Percentiles rank a stretch among this genome's conserved stretches.
Evolutionary conservation across 805 yeast genomes (phyloP).

Genomic region (Starmerella floricola): DNA sequence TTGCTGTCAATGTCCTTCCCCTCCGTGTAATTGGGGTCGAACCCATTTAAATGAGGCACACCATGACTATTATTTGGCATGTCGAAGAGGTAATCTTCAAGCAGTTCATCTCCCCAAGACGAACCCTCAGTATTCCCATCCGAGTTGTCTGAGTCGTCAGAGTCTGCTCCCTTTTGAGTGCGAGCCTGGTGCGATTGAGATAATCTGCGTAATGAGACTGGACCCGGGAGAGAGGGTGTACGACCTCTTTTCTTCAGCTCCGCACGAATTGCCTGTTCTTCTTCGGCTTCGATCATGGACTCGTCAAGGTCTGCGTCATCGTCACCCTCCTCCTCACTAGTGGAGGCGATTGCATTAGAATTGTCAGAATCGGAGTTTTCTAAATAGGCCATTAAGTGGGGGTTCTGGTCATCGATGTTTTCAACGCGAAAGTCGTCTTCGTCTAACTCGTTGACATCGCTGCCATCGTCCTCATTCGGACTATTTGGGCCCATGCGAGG

Average conservation of each 20-base stretch:
- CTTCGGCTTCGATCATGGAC: conserved; percentile 29
- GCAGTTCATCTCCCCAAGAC: conserved; percentile 22
- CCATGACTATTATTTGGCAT: conserved; percentile 7
- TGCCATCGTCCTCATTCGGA: conserved; percentile 26
- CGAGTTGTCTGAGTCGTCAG: conserved; percentile 19
- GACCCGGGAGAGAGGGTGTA: conserved; percentile 9
- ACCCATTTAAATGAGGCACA: conserved; percentile 20
- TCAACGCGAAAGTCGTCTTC: conserved; percentile 9
- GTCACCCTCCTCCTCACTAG: conserved; percentile 26
- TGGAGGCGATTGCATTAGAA: conserved; percentile 14
- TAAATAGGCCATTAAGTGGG: conserved; percentile 5
- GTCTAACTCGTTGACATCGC: neutral
- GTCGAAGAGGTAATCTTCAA: conserved; percentile 20
- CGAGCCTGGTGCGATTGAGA: conserved; percentile 13
- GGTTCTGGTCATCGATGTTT: conserved; percentile 10
- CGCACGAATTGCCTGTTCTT: conserved; percentile 31
- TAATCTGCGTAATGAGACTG: conserved; percentile 13
- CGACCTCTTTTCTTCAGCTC: conserved; percentile 14
- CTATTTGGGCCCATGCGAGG: conserved; percentile 55
- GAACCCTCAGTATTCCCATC: conserved; percentile 19
- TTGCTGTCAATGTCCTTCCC: conserved; percentile 8
- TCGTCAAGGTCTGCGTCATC: conserved; percentile 35
- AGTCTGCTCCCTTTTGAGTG: neutral
- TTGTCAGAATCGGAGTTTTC: conserved; percentile 13
- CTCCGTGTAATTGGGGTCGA: no score